Percentiles rank a stretch among this genome's conserved stretches.
phyloP scores from a whole-genome alignment of 306 rosid genomes.

The Vigna mungo region DNA sequence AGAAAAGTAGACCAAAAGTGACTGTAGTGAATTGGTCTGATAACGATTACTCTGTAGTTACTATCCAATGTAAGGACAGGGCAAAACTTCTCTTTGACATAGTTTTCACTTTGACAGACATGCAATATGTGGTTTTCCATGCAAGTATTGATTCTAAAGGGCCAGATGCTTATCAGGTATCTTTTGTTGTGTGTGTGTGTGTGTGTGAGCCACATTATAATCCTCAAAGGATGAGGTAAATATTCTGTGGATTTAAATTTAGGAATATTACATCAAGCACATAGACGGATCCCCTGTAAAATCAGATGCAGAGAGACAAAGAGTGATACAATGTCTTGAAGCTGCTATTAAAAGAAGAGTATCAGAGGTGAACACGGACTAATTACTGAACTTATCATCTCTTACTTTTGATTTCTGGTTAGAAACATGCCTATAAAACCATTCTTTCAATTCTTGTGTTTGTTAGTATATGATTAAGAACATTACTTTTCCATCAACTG shows the following conservation, averaged over 20 bases:
- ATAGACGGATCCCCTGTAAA: conserved; percentile 94
- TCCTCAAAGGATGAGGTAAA: conserved; percentile 34
- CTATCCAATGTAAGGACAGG: conserved; percentile 76
- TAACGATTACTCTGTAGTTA: conserved; percentile 83
- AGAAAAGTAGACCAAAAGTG: conserved; percentile 74
- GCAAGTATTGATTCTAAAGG: conserved; percentile 85
- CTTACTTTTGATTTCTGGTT: conserved; percentile 7
- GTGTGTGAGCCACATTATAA: not conserved
- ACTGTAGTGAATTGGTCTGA: conserved; percentile 83
- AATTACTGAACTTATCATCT: conserved; percentile 15
- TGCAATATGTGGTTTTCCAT: conserved; percentile 94
- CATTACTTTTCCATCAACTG: not conserved
- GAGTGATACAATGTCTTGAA: conserved; percentile 92
- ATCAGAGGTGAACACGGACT: conserved; percentile 66
- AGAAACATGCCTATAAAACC: not conserved
- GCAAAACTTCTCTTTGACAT: conserved; percentile 93
- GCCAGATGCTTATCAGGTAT: conserved; percentile 89
- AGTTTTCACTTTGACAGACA: conserved; percentile 94
- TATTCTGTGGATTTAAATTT: conserved; percentile 41
- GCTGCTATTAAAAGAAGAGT: conserved; percentile 96
- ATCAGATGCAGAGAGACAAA: conserved; percentile 92
- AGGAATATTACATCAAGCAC: conserved; percentile 92
- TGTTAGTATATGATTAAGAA: not conserved
- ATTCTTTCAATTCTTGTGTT: conserved; percentile 5
- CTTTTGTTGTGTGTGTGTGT: not conserved